Evolutionary conservation across 2,329 filamentous ascomycete genomes (phyloP), one percentile per base, ranked within the genome.

Genomic region (Cladophialophora carrionii): DNA sequence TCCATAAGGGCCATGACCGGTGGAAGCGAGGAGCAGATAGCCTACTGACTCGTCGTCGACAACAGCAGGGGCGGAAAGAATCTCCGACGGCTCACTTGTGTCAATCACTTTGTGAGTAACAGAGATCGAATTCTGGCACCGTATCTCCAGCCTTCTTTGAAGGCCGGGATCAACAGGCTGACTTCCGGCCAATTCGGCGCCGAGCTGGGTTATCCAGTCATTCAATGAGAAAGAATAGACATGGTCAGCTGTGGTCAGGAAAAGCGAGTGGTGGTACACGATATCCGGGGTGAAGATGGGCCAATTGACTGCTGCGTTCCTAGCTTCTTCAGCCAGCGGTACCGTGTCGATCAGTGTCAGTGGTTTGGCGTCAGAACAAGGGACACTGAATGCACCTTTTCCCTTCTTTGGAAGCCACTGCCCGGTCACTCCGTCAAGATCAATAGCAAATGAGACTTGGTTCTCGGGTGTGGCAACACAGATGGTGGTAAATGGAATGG

Each of bases 381-480:
- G 78, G 12, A 77, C 75, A 29, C 73, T 75, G 70, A 81, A 81
- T 0, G 75, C 72, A 57, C 76, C 77, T 57, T 75, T 77, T 58
- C 72, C 76, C 20, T 74, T 74, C 60, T 77, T 79, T 1, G 86
- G 86, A 7, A 88, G 79, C 87, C 87, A 89, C 71, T 86, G 83
- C 7, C 84, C 86, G 69, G 87, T 81, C 2, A 89, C 81, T 0
- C 85, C 86, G 57, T 87, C 83, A 34, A 88, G 73, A 69, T 88
- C 85, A 31, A 89, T 78, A 66, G 83, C 87, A 34, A 88, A 74
- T 68, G 87, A 84, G 7, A 88, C 78, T 61, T 84, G 79, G 52
- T 83, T 83, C 24, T 79, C 81, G 37, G 79, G 81, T 2, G 84
- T 87, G 17, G 84, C 79, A 9, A 89, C 73, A 71, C 84, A 87